Evolutionary conservation across 179 eudicot genomes (phyloP).

Genomic region (Silene coronaria): DNA sequence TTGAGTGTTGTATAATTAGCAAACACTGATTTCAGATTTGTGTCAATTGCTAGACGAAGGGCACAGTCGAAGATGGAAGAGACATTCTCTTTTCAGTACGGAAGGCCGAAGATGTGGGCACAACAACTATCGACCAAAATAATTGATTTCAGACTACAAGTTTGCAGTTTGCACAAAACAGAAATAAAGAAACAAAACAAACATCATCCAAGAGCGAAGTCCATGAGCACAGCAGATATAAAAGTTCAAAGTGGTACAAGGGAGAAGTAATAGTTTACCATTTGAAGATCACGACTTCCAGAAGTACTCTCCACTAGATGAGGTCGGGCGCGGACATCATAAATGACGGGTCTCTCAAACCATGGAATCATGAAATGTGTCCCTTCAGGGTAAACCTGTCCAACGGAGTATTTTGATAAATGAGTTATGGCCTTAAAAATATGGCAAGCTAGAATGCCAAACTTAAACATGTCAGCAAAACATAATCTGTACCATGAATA

Average conservation of each 20-base stretch:
- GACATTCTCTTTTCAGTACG: not conserved
- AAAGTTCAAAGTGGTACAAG: constrained; percentile 2
- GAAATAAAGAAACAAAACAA: not conserved
- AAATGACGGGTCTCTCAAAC: constrained; percentile 66
- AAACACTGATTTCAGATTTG: not conserved
- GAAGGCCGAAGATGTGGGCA: not conserved
- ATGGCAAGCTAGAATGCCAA: not conserved
- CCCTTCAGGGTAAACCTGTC: constrained; percentile 77
- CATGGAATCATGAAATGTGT: constrained; percentile 68
- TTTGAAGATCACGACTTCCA: constrained; percentile 77
- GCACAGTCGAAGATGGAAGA: not conserved
- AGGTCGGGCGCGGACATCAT: constrained; percentile 68
- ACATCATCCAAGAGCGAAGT: not conserved
- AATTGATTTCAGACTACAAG: not conserved
- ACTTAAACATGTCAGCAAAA: not conserved
- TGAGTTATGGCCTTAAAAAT: not conserved
- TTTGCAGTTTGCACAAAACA: not conserved
- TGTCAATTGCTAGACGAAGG: not conserved
- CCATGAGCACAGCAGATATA: not conserved
- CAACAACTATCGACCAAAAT: not conserved
- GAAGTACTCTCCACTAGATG: constrained; percentile 57
- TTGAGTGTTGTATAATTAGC: not conserved
- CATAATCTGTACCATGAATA: too few relatives aligned
- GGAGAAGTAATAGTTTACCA: constrained; percentile 36
- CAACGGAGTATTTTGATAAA: not conserved